Evolutionary conservation across 345 rosid genomes (phyloP).

Genomic region (Tarenaya hassleriana): DNA sequence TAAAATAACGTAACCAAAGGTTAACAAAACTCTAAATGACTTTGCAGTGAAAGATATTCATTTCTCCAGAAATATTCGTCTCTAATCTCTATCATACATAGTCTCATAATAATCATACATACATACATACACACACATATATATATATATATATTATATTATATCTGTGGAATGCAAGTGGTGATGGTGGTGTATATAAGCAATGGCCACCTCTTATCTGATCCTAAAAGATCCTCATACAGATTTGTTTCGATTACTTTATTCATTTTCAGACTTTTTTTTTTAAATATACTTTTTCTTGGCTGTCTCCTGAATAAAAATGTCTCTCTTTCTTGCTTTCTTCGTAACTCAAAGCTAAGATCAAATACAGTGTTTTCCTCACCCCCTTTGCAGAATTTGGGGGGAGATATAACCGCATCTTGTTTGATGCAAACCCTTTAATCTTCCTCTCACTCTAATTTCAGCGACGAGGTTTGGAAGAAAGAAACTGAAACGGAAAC

Average conservation of each 20-base stretch:
- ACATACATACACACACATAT: too few relatives aligned
- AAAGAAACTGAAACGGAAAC: background rate
- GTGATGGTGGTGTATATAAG: constrained; percentile 23
- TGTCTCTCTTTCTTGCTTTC: constrained; percentile 34
- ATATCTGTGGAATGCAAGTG: constrained; percentile 5
- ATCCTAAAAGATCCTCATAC: constrained; percentile 27
- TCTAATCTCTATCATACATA: background rate
- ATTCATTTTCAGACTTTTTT: constrained; percentile 12
- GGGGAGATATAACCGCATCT: constrained; percentile 46
- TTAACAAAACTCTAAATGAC: too few relatives aligned
- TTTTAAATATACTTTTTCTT: background rate
- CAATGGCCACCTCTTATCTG: constrained; percentile 26
- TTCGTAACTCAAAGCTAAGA: constrained; percentile 41
- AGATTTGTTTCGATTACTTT: constrained; percentile 29
- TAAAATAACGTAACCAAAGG: too few relatives aligned
- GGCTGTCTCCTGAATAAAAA: constrained; percentile 20
- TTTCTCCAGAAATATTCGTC: background rate
- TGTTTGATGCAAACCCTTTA: constrained; percentile 32
- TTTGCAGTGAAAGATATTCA: background rate
- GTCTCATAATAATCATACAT: background rate
- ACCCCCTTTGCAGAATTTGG: constrained; percentile 40
- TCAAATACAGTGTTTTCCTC: constrained; percentile 22
- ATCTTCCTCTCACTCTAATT: constrained; percentile 1
- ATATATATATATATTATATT: too few relatives aligned
- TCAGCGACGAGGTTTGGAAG: background rate